A percentile compares a stretch with the other conserved stretches of the same genome.
Evolutionary conservation across 2,329 filamentous ascomycete genomes (phyloP).

Genomic region (Verticillium tricorpus): DNA sequence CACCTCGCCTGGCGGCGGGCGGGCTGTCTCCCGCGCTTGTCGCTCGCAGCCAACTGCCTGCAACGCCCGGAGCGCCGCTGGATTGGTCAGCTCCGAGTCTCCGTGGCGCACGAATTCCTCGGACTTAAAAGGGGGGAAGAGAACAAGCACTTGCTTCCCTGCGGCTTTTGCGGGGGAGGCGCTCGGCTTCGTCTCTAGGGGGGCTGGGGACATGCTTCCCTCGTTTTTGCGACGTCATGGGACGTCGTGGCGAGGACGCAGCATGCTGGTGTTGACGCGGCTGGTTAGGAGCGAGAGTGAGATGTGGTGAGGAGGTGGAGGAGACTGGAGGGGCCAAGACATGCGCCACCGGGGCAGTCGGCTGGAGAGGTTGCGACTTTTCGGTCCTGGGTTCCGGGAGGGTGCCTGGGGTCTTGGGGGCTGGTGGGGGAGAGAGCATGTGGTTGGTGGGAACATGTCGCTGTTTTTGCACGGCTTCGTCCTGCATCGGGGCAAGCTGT

Average conservation of each 20-base stretch:
- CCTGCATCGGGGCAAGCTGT: not conserved
- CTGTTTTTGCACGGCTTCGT: not conserved
- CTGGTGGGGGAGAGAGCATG: not conserved
- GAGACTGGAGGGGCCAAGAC: not conserved
- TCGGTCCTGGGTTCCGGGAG: not conserved
- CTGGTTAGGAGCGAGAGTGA: not conserved
- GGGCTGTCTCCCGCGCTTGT: not conserved
- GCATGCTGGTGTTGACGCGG: not conserved
- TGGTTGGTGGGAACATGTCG: not conserved
- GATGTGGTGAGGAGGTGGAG: not conserved
- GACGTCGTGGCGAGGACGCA: not conserved
- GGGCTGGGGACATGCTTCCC: not conserved
- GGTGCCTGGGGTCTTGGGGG: not conserved
- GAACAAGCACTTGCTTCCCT: no score
- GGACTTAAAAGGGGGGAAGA: no score
- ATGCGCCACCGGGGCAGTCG: not conserved
- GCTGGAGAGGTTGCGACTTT: not conserved
- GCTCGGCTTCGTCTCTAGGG: not conserved
- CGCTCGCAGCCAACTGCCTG: not conserved
- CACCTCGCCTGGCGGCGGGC: not conserved
- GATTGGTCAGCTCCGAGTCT: no score
- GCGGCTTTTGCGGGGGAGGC: no score
- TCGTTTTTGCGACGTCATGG: not conserved
- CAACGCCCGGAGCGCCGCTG: no score
- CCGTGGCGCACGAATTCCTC: no score